Evolutionary conservation across 2,329 filamentous ascomycete genomes (phyloP), one percentile per base, ranked within the genome.

Genomic region (Penicillium psychrosexuale): DNA sequence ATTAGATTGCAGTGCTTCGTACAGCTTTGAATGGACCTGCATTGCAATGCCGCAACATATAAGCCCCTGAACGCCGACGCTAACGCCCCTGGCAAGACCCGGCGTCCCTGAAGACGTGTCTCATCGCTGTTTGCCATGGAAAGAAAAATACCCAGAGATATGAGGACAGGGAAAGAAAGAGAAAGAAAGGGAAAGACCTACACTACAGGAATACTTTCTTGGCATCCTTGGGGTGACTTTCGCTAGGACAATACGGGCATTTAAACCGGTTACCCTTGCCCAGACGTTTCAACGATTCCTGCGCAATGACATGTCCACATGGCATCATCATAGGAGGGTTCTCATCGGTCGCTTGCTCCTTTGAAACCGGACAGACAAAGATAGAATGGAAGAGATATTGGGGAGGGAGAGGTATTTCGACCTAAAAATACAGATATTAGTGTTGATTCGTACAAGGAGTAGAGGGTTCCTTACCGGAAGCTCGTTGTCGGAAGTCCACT

Each of bases 321-420:
- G 90, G 89, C 69, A 99, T 86, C 84, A 97, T 94, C 89, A 97
- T 95, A 2, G 94, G 91, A 11, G 94, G 94, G 71, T 99, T 99
- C 24, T 82, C 77, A 67, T 96, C 91, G 0, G 93, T 99, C 0
- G 89, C 91, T 73, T 99, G 94, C 70, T 97, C 94, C 72, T 97
- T 97, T 66, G 88, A 92, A 5, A 99, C 94, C 0, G 94, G 94
- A 69, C 94, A 99, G 39, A 99, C 94, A 70, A 99, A 99, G 69
- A 99, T 97, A 53, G 89, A 89, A 73, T 99, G 94, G 78, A 96
- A 99, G 49, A 83, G 79, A 68, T 86, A 88, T 6, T 80, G 78
- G 2, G 81, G 81, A 3, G 85, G 85, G 4, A 88, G 75, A 0
- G 85, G 82, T 15, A 86, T 86, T 72, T 88, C 85, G 40, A 87